Conservation (phyloP, 202 grass and related monocot genomes). For the Hordeum pubiflorum region DNA sequence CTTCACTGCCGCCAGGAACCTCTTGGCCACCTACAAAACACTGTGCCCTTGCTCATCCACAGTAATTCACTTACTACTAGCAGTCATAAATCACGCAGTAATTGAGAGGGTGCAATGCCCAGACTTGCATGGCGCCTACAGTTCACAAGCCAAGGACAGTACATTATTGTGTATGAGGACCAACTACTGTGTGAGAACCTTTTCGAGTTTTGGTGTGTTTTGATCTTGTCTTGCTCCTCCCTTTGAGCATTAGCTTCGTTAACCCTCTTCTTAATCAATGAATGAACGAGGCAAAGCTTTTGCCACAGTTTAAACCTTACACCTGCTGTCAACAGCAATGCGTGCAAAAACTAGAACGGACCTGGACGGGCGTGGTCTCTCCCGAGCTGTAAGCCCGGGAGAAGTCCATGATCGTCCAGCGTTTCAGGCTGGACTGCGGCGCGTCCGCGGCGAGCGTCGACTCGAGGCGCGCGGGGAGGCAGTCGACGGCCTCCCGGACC, state of each 20-base stretch:
- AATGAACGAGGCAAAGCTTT: too few species aligned
- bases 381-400: slow-evolving; percentile 57
- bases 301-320: too few species aligned
- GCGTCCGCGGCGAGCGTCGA: neutral
- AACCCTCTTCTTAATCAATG: too few species aligned
- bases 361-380: slow-evolving; percentile 65
- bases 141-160: slow-evolving; percentile 1
- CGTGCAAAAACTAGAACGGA: neutral
- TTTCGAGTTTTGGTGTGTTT: too few species aligned
- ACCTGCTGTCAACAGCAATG: neutral
- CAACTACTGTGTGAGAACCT: too few species aligned
- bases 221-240: too few species aligned
- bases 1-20: slow-evolving; percentile 64
- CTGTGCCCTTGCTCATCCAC: neutral
- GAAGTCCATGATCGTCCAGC: slow-evolving; percentile 79
- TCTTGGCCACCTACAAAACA: slow-evolving; percentile 47
- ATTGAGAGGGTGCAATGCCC: neutral
- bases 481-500: slow-evolving; percentile 54
- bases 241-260: too few species aligned
- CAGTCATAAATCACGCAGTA: neutral
- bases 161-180: neutral
- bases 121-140: neutral
- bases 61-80: neutral
- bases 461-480: slow-evolving; percentile 55
- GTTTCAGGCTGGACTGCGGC: slow-evolving; percentile 18